Evolutionary conservation across 2,329 filamentous ascomycete genomes (phyloP), one percentile per base, ranked within the genome.

Genomic region (Orbilia oligospora): DNA sequence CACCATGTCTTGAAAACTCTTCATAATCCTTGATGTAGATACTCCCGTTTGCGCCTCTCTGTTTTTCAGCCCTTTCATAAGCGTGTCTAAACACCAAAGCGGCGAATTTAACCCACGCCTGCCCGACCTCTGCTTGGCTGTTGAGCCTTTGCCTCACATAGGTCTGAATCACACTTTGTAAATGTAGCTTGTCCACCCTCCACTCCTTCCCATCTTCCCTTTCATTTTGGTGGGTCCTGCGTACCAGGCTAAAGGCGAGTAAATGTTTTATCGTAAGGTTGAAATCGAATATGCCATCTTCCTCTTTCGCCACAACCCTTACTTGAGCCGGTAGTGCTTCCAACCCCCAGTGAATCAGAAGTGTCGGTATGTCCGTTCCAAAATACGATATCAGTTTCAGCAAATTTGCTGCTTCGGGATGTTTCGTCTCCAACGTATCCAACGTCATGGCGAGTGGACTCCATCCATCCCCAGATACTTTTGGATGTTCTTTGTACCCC

Each of bases 301-400:
- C 80, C 41, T 82, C 80, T 66, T 80, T 81, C 20, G 81, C 78
- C 16, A 81, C 70, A 10, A 82, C 61, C 33, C 71, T 68, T 22
- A 81, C 71, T 9, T 79, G 53, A 1, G 61, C 44, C 9, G 70
- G 75, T 18, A 82, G 58, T 36, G 72, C 64, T 18, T 77, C 78
- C 20, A 82, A 41, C 1, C 81, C 81, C 69, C 81, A 81, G 30
- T 78, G 63, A 12, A 92, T 84, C 86, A 93, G 88, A 70, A 90
- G 90, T 22, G 92, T 89, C 0, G 91, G 91, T 4, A 92, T 86
- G 71, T 90, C 87, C 70, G 90, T 89, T 48, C 89, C 88, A 68
- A 91, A 89, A 81, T 92, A 92, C 0, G 88, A 88, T 14, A 92
- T 83, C 12, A 92, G 84, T 22, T 88, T 88, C 80, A 92, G 89